Base-by-base conservation (phyloP, 768 basidiomycete species). In the Dentipellis fragilis region DNA sequence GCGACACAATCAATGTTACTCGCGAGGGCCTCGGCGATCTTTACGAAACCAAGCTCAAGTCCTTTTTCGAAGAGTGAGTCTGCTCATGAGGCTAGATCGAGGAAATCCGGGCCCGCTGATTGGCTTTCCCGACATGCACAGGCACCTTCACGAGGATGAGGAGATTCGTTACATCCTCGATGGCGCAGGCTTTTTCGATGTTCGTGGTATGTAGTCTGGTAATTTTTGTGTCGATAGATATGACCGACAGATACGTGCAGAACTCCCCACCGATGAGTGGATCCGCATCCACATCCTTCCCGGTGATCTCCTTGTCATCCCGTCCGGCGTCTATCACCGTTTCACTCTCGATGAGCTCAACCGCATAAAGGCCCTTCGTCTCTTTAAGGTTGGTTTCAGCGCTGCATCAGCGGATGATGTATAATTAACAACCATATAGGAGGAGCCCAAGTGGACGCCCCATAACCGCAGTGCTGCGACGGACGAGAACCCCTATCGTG, bases 101-200 rank as follows among this genome's bases (percentile, higher is more conserved):
- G 19, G 14, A 40, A n/a, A n/a, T 16, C n/a, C 39, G 40, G 6
- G 14, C 6, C 11, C 22, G 12, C n/a, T 36, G 51, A 11, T 17
- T 10, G 14, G 21, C 21, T 19, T 19, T 4, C 12, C 9, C 9
- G 29, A 12, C 29, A 49, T 22, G 0, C 23, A 10, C 59, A 89
- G 89, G 63, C 92, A 95, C 64, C 79, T 96, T 75, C 93, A 95
- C 63, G 91, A 96, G 68, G 93, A 96, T 63, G 92, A 95, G 65
- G 93, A 96, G 69, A 93, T 94, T 64, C 77, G 93, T 10, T 96
- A 90, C 64, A 83, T 94, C 63, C 76, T 91, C 46, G 75, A 78
- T 1, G 94, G 93, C 17, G 82, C 80, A 40, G 93, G 91, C 0
- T 97, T 83, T 75, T 96, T 95, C 66, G 94, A 96, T 61, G 80